Evolutionary conservation across 2,329 filamentous ascomycete species (phyloP).

Genomic region (Fonsecaea nubica): DNA sequence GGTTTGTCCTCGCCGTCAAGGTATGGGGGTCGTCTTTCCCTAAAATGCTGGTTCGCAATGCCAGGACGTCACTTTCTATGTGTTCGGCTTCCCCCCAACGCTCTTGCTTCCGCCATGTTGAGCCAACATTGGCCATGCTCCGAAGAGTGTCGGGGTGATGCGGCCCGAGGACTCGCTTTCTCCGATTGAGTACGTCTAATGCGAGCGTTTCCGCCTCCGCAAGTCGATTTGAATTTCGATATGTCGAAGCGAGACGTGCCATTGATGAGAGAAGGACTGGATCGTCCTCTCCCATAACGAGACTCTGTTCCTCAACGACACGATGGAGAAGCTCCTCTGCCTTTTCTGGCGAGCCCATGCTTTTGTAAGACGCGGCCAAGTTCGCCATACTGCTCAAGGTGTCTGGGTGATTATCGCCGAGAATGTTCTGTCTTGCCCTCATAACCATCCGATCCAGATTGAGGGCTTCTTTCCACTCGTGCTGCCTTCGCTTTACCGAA

Average conservation of each 20-base stretch:
- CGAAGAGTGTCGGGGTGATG: background rate
- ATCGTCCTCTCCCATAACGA: background rate
- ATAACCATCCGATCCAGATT: background rate
- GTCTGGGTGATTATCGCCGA: background rate
- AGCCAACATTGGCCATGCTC: background rate
- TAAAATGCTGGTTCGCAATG: background rate
- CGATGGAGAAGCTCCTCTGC: background rate
- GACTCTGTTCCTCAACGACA: background rate
- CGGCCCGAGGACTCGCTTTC: background rate
- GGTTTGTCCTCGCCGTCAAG: conserved; percentile 1
- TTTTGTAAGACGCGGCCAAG: conserved; percentile 2
- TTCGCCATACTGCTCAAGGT: conserved; percentile 4
- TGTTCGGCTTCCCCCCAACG: background rate
- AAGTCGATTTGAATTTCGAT: background rate
- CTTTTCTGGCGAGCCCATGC: background rate
- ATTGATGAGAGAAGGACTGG: conserved; percentile 1
- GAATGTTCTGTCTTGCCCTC: background rate
- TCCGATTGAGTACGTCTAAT: background rate
- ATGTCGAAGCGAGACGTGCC: background rate
- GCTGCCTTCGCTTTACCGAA: conserved; percentile 1
- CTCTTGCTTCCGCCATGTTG: background rate
- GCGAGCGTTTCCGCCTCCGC: background rate
- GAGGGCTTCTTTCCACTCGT: background rate
- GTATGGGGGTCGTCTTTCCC: conserved; percentile 1
- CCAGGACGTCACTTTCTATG: background rate